These are phyloP conservation scores for Heterobasidion irregulare DNA, from an alignment of 1,284 basidiomycete species.

Conservation along the genomic window DNA sequence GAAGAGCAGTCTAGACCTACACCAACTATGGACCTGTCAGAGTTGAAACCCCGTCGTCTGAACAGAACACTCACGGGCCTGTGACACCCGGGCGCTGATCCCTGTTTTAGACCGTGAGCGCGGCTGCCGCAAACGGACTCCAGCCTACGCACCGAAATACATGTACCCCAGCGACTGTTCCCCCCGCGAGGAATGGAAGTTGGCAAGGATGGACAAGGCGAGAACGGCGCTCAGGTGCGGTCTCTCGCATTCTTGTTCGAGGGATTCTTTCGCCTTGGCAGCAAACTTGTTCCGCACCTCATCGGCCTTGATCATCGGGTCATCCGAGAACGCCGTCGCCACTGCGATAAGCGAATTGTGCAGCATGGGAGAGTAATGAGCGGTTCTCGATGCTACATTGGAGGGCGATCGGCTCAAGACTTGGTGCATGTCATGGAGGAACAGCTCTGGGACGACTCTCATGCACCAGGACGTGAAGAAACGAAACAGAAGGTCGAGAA, in stretches of 20 bases:
- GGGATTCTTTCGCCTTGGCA: slow-evolving; percentile 40
- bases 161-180: slow-evolving; percentile 51
- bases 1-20: slow-evolving; percentile 47
- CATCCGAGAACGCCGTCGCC: slow-evolving; percentile 49
- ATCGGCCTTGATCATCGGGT: slow-evolving; percentile 37
- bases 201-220: slow-evolving; percentile 47
- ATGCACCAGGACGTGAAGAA: slow-evolving; percentile 55
- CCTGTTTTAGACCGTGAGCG: slow-evolving; percentile 21
- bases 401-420: slow-evolving; percentile 37
- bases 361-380: slow-evolving; percentile 64
- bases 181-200: slow-evolving; percentile 47
- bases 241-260: slow-evolving; percentile 48
- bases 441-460: slow-evolving; percentile 35
- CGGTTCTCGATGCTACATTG: slow-evolving; percentile 34
- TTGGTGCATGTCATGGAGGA: slow-evolving; percentile 51
- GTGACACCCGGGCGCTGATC: slow-evolving; percentile 43
- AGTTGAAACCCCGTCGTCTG: not conserved
- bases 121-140: not conserved
- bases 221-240: slow-evolving; percentile 54
- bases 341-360: slow-evolving; percentile 61
- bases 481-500: slow-evolving; percentile 51
- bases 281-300: slow-evolving; percentile 42
- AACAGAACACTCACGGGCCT: slow-evolving; percentile 22
- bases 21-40: slow-evolving; percentile 32
- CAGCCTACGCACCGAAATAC: slow-evolving; percentile 39